These are phyloP conservation scores for Umbellularia californica DNA, from an alignment of 164 flowering plant species.

Conservation along the genomic window DNA sequence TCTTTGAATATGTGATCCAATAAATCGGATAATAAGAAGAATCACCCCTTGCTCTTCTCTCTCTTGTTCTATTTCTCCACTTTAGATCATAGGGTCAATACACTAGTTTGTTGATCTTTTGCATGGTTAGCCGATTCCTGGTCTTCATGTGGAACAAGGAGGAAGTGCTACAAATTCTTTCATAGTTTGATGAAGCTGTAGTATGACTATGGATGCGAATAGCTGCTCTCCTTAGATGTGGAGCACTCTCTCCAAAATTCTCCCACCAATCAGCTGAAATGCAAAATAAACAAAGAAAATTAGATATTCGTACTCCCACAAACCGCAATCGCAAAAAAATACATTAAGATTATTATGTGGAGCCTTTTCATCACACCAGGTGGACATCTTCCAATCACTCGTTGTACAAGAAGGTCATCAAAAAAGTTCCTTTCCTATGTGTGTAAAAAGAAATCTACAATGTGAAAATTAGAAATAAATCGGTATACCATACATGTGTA, in stretches of 20 bases:
- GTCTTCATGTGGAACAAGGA: background rate
- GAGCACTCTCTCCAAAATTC: background rate
- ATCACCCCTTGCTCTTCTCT: background rate
- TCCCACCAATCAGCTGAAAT: too few relatives aligned
- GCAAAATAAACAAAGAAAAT: too few relatives aligned
- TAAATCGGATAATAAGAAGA: background rate
- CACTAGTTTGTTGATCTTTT: background rate
- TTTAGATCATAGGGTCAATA: background rate
- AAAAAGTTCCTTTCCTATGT: background rate
- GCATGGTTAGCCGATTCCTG: background rate
- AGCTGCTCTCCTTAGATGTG: background rate
- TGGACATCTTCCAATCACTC: too few relatives aligned
- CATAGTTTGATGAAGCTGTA: background rate
- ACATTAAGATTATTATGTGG: background rate
- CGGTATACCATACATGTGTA: background rate
- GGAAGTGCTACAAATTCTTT: background rate
- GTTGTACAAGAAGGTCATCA: background rate
- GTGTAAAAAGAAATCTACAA: too few relatives aligned
- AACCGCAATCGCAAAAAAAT: background rate
- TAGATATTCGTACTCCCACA: too few relatives aligned
- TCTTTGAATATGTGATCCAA: background rate
- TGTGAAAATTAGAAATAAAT: background rate
- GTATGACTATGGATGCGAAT: background rate
- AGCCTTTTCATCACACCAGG: background rate
- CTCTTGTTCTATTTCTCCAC: background rate